These are phyloP conservation scores for Wallacemonas sp. DNA, from an alignment of 208 protist species.

Conservation along the genomic window DNA sequence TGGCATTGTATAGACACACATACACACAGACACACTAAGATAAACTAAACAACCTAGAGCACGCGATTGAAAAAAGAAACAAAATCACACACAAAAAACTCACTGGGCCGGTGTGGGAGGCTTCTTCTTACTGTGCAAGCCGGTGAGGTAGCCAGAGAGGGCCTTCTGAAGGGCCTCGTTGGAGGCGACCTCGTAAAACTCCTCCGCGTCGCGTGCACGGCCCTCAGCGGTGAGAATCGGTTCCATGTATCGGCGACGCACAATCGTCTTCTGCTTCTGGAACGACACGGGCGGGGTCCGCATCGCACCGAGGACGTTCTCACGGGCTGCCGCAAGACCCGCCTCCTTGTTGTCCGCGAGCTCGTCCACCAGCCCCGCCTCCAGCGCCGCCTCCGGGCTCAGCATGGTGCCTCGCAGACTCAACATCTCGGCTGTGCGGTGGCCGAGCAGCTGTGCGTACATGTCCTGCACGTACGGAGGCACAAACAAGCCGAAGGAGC, in stretches of 20 bases:
- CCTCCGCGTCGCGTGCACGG: neutral
- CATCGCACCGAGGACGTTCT: neutral
- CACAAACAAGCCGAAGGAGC: slow-evolving; percentile 35
- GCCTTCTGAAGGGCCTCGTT: neutral
- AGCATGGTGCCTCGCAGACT: slow-evolving; percentile 32
- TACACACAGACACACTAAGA: too few species aligned
- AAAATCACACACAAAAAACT: too few species aligned
- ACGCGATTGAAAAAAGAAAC: too few species aligned
- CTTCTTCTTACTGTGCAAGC: neutral
- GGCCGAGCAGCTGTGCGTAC: slow-evolving; percentile 28
- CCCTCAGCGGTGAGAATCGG: neutral
- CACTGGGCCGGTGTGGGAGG: neutral
- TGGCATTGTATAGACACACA: too few species aligned
- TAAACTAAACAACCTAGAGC: too few species aligned
- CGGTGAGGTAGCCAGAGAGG: neutral
- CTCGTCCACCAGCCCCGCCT: slow-evolving; percentile 39
- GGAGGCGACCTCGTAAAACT: neutral
- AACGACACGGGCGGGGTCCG: neutral
- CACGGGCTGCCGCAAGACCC: slow-evolving; percentile 21
- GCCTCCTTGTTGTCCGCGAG: slow-evolving; percentile 27
- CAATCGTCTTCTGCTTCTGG: slow-evolving; percentile 1
- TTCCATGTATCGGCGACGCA: slow-evolving; percentile 8
- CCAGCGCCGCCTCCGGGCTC: slow-evolving; percentile 22
- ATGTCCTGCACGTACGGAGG: slow-evolving; percentile 33
- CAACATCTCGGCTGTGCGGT: slow-evolving; percentile 28